Base-by-base conservation (phyloP, 208 protist genomes). In the Crithidia brevicula region DNA sequence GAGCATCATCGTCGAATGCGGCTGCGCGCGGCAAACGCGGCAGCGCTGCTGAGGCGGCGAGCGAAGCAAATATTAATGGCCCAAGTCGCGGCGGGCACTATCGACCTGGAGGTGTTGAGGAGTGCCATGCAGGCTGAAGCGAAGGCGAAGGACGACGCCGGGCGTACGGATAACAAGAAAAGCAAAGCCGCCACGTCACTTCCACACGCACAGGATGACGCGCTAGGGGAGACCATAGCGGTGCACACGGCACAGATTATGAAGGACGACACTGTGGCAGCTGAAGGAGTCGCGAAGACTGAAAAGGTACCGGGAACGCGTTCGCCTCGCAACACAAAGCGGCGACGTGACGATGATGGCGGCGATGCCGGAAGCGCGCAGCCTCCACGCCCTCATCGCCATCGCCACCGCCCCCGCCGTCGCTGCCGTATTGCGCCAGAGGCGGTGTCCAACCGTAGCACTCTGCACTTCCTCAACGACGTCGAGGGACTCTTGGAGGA, bases 31-130 rank as follows among this genome's bases (percentile, higher is more conserved):
- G 57, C 68, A 3, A 59, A 79, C 59, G 77, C 72, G 4, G 63
- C 69, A 51, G 64, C 72, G 43, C 45, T 81, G 16, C 45, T 96
- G 15, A 66, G 71, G 38, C 83, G 85, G 4, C 69, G 71, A 5
- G 91, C 91, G 10, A 64, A 72, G n/a, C 61, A 88, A 61, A 92
- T 96, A 53, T 30, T 96, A 11, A 49, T 77, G 53, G 91, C 88
- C 15, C 91, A 94, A 72, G 70, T 90, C 10, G 70, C 82, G 9
- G 68, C 84, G 1, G 91, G 91, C 15, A 42, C 69, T 7, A 36
- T 96, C 16, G 31, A 83, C 38, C 30, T 92, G 10, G 33, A 71
- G 4, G 56, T 79, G 31, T 67, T 75, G 18, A 61, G 72, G 20
- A 47, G 42, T 10, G 36, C 40, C 3, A 58, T 42, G 22, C 30